These are phyloP conservation scores for Dunaliella sp. DNA, from an alignment of 139 green algal species.

Conservation along the genomic window DNA sequence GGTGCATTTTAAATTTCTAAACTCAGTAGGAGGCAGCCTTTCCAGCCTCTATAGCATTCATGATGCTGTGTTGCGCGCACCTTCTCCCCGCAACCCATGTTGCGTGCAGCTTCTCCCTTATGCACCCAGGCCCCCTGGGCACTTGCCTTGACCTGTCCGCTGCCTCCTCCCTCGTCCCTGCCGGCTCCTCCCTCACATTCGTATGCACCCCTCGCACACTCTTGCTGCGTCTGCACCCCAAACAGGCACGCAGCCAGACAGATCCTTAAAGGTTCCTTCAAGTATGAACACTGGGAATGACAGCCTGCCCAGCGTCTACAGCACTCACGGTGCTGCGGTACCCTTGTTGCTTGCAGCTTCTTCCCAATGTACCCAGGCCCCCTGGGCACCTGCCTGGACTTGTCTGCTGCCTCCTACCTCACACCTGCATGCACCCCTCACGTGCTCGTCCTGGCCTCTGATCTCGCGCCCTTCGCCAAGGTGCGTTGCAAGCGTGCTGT, in stretches of 20 bases:
- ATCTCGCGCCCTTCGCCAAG: conserved; percentile 90
- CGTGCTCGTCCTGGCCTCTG: conserved; percentile 90
- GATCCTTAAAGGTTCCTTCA: no score
- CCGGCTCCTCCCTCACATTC: conserved; percentile 51
- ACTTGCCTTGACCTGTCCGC: not conserved
- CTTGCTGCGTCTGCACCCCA: no score
- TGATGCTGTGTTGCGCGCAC: no score
- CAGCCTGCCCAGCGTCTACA: no score
- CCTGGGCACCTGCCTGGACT: conserved; percentile 72
- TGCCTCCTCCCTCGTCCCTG: not conserved
- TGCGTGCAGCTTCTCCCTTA: not conserved
- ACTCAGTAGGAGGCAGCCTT: no score
- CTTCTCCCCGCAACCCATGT: no score
- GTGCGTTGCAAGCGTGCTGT: no score
- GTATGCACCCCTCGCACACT: conserved; percentile 73
- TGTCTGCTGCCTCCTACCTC: conserved; percentile 48
- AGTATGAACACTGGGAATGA: no score
- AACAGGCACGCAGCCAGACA: no score
- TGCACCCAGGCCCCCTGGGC: not conserved
- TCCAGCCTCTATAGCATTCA: no score
- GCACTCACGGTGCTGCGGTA: no score
- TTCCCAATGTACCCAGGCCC: conserved; percentile 88
- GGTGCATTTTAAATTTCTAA: no score
- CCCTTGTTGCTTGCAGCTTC: conserved; percentile 50
- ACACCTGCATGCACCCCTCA: conserved; percentile 63